Conservation (phyloP, 768 basidiomycete species). For the Symmetrospora coprosmae region DNA sequence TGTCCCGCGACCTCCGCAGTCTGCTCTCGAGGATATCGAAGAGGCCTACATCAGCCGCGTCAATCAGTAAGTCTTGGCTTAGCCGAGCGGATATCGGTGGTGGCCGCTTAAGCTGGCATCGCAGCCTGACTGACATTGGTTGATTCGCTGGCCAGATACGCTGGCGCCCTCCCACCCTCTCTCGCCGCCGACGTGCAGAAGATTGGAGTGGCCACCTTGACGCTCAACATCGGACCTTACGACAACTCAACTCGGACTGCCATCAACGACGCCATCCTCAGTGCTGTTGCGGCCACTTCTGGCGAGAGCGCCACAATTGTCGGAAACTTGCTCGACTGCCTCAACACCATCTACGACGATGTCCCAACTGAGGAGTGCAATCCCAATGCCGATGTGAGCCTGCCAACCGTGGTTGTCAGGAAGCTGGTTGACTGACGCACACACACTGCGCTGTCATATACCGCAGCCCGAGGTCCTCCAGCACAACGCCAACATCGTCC, state of each 20-base stretch:
- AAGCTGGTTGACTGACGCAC: neutral
- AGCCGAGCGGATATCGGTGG: too few species aligned
- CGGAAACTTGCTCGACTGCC: neutral
- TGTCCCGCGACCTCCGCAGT: too few species aligned
- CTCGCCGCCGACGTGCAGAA: conserved; percentile 9
- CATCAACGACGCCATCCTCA: conserved; percentile 15
- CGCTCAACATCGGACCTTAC: neutral
- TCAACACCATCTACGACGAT: conserved; percentile 16
- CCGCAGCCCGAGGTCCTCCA: conserved; percentile 1
- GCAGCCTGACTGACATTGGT: too few species aligned
- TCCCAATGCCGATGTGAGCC: conserved; percentile 8
- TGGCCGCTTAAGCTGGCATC: too few species aligned
- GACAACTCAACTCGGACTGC: neutral
- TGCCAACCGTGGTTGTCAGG: neutral
- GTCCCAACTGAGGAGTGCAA: neutral
- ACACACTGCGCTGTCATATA: neutral
- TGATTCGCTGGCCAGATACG: too few species aligned
- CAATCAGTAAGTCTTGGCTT: too few species aligned
- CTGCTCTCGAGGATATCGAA: neutral
- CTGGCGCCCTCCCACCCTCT: neutral
- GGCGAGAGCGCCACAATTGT: conserved; percentile 8
- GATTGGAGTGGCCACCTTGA: conserved; percentile 1
- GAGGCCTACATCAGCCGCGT: neutral
- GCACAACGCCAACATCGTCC: conserved; percentile 15
- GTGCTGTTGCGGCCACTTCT: conserved; percentile 7